Evolutionary conservation across 441 rosid species (phyloP), one percentile per base, ranked within the genome.

Genomic region (Manihot esculenta): DNA sequence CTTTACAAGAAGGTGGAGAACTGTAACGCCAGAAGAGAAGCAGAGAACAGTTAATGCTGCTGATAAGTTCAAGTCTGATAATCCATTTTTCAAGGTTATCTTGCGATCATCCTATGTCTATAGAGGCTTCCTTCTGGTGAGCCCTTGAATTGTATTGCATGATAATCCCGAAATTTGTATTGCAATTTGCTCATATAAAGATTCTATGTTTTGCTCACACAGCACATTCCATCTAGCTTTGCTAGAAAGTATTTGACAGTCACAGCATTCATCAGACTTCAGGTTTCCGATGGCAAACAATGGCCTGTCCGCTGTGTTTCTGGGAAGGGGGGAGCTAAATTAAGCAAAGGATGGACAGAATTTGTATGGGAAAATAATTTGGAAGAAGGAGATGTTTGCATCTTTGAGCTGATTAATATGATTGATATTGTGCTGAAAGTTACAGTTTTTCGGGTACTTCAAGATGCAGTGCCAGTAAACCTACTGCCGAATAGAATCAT

Each of bases 301-400:
- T 82, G 85, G 88, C 66, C 53, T 50, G 85, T 78, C 53, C 72
- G 78, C 14, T 81, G 80, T 62, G 51, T 78, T 45, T 38, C 26
- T 9, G 38, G 54, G 18, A 8, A 49, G 12, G 53, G 78, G 18
- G n/a, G 35, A 17, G 77, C 78, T 67, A 74, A 73, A 62, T 56
- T 85, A 8, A 64, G 79, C 77, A 73, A 77, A 65, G 86, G 88
- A 55, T 81, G 88, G 89, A 64, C 72, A 4, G 85, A 66, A 64
- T 86, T 84, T 54, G 78, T 60, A 10, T 48, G 68, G 75, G 84
- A 69, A 20, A 82, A 86, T 66, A 74, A 75, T 38, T 69, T 86
- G 74, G 76, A 77, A 5, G 81, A 77, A 74, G 85, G 86, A 17
- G 86, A 86, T 71, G 82, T 76, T 44, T 84, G 87, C 54, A 79